Evolutionary conservation across 345 rosid genomes (phyloP), one percentile per base, ranked within the genome.

Genomic region (Salix brachista): DNA sequence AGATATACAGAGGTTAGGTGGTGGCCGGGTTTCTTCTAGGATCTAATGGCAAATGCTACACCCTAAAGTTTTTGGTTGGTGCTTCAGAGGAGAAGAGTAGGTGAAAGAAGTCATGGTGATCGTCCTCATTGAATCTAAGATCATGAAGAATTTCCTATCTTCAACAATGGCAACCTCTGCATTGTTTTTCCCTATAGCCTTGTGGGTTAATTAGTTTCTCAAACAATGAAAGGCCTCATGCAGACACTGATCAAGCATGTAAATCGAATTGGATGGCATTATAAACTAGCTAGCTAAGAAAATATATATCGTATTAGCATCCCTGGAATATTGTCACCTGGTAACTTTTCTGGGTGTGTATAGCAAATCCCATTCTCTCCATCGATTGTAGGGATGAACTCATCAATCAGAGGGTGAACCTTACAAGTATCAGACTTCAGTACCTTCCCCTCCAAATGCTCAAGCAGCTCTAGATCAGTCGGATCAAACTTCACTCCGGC

Each of bases 401-500:
- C 98, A 83, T 93, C 98, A 1, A 93, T 91, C 6, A 92, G 91
- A 77, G 97, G 99, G 66, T 96, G 99, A 70, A 90, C 91, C 84
- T 89, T 90, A 26, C 86, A 83, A 72, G 84, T 84, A 81, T 96
- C 98, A 26, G 84, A 80, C 79, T 91, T 80, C 64, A 34, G 36
- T 4, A 90, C 97, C 87, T 90, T 96, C 34, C 92, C 99, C 66
- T 96, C 99, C 78, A 96, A 85, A 84, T 96, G 99, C 73, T 91
- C 98, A 21, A 96, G 87, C 62, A 96, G 88, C 86, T 96, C 99
- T 80, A 93, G 98, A 87, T 96, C 99, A 3, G 97, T 93, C 30
- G 99, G 99, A 84, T 96, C 99, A 42, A 95, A 95, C 89, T 91
- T 95, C 83, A 95, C 98, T 65, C 99, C 99, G 0, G 99, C 97